Base-by-base conservation (phyloP, 2,329 filamentous ascomycete genomes). In the Aspergillus sp. region DNA sequence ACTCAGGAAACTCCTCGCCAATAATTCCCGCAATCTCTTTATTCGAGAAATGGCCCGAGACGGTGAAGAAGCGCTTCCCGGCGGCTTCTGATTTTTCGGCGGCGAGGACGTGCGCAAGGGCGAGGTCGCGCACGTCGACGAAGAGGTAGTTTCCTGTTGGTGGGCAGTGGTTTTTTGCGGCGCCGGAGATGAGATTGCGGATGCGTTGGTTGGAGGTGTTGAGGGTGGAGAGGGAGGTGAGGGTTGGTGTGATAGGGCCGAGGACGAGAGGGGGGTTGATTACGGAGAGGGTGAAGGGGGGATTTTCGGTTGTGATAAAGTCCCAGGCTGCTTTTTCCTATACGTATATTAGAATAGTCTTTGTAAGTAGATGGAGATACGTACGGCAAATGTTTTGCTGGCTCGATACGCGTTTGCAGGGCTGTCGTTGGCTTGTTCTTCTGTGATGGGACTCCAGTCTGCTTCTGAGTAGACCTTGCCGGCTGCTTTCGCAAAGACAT, bases 161-260 rank as follows among this genome's bases (percentile, higher is more conserved):
- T 0, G 77, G 71, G 7, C 86, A 73, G 27, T 73, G 70, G 2
- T 76, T 67, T 50, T 79, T 82, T 59, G 71, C 76, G 46, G 78
- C 76, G 12, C 85, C 86, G 5, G 72, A 75, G n/a, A 84, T 73
- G 40, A 86, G 66, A 47, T 83, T 75, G 7, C 78, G 70, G 43
- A 88, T 75, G 12, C 82, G 77, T 52, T 82, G 75, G 61, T 89
- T 90, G 10, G 83, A 87, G 1, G 84, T 86, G 67, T 90, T 90
- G 48, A 90, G 69, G 2, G 69, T 69, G n/a, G 80, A 76, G 0
- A 86, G 71, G 26, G 70, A 75, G 48, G 81, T 76, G 2, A 89
- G 72, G 51, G 81, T 81, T 52, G 84, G 76, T 39, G 82, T 75
- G 6, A 85, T 66, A 0, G 83, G 82, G 0, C 83, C 83, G 33